phyloP scores from a whole-genome alignment of 78 protist genomes.

The Dictyostelium purpureum region DNA sequence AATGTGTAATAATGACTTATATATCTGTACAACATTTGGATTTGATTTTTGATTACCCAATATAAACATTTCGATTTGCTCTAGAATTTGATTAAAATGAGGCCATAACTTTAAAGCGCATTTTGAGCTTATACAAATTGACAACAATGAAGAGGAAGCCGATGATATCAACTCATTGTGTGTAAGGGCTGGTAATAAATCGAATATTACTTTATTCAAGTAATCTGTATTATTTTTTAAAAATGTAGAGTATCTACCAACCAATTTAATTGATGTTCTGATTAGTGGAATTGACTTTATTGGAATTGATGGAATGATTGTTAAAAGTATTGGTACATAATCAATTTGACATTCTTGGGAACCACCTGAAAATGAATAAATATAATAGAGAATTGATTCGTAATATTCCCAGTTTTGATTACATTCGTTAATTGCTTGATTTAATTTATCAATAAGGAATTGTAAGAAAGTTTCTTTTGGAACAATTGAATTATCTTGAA shows the following conservation, averaged over 20 bases:
- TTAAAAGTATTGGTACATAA: conserved; percentile 23
- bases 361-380: conserved; percentile 6
- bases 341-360: neutral
- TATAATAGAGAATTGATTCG: conserved; percentile 33
- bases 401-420: conserved; percentile 8
- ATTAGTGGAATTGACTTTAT: conserved; percentile 4
- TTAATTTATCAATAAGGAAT: conserved; percentile 11
- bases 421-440: neutral
- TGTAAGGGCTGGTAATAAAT: conserved; percentile 36
- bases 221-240: conserved; percentile 2
- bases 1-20: conserved; percentile 7
- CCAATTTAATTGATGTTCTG: conserved; percentile 15
- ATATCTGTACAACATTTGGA: neutral
- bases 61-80: neutral
- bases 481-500: neutral
- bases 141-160: neutral
- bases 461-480: neutral
- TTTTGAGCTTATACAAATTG: conserved; percentile 12
- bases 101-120: conserved; percentile 3
- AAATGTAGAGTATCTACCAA: conserved; percentile 40
- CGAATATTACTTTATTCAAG: conserved; percentile 24
- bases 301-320: conserved; percentile 38
- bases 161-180: neutral
- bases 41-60: neutral
- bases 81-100: conserved; percentile 8